Percentiles rank a stretch among this genome's conserved stretches.
phyloP scores from a whole-genome alignment of 768 basidiomycete species.

The Cyclocybe cylindracea region DNA sequence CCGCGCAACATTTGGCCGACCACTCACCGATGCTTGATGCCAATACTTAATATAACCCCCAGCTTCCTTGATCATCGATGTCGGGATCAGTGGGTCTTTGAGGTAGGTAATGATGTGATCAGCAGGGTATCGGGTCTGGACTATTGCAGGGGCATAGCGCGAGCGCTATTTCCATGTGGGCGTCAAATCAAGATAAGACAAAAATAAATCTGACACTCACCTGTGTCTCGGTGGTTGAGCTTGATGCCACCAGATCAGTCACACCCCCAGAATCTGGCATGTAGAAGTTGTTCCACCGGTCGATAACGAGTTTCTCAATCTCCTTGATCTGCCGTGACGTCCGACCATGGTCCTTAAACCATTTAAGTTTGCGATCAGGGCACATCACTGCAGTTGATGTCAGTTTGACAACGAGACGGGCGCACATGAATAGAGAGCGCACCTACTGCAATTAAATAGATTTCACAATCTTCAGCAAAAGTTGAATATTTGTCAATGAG shows the following conservation, averaged over 20 bases:
- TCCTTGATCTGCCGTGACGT: neutral
- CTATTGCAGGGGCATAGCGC: neutral
- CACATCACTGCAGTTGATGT: constrained; percentile 16
- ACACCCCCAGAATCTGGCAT: no score
- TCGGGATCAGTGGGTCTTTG: constrained; percentile 10
- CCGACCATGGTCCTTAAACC: constrained; percentile 13
- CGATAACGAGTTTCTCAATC: constrained; percentile 11
- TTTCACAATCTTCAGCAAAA: constrained; percentile 7
- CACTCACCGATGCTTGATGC: neutral
- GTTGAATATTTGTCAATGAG: constrained; percentile 16
- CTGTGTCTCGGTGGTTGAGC: neutral
- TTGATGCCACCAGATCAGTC: no score
- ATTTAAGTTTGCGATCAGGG: constrained; percentile 19
- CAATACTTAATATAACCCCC: constrained; percentile 23
- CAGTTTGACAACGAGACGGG: neutral
- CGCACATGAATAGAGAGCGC: constrained; percentile 1
- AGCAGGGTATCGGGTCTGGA: neutral
- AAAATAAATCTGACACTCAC: neutral
- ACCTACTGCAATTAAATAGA: constrained; percentile 18
- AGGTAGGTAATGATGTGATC: constrained; percentile 23
- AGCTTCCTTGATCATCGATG: constrained; percentile 2
- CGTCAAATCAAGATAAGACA: neutral
- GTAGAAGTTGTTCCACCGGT: constrained; percentile 11
- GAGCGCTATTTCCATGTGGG: constrained; percentile 4
- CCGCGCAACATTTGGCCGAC: constrained; percentile 14